Percentiles rank a stretch among this genome's conserved stretches.
phyloP scores from a whole-genome alignment of 2,329 filamentous ascomycete genomes.

The Dactylellina parvicollis region DNA sequence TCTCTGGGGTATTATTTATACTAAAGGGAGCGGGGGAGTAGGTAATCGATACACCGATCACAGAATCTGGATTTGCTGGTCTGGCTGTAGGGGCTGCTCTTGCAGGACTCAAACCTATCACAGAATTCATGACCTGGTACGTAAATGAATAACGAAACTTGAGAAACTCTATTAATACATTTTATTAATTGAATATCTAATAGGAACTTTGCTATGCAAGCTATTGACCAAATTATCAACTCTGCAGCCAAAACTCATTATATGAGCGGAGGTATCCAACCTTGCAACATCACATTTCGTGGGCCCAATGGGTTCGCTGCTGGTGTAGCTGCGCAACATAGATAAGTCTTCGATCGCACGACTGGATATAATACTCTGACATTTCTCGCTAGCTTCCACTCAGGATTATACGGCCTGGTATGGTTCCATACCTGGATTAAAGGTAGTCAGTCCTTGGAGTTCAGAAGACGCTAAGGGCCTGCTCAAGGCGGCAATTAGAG shows the following conservation, averaged over 20 bases:
- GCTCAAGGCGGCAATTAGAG: constrained; percentile 95
- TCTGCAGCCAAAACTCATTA: constrained; percentile 98
- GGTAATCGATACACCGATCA: constrained; percentile 98
- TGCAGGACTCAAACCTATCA: constrained; percentile 87
- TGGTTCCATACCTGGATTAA: constrained; percentile 94
- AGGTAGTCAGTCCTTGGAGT: constrained; percentile 96
- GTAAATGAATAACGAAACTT: not conserved
- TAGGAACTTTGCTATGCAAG: constrained; percentile 97
- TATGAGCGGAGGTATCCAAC: constrained; percentile 99
- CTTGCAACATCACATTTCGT: constrained; percentile 99
- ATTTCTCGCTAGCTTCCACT: constrained; percentile 19
- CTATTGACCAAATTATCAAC: constrained; percentile 99
- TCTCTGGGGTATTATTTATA: not conserved
- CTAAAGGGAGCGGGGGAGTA: not conserved
- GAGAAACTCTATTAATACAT: not conserved
- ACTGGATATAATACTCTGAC: not conserved
- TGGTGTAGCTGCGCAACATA: constrained; percentile 92
- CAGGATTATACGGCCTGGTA: constrained; percentile 99
- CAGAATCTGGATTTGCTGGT: constrained; percentile 93
- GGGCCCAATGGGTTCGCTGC: constrained; percentile 97
- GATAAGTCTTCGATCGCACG: constrained; percentile 17
- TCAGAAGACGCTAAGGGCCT: constrained; percentile 98
- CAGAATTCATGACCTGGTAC: constrained; percentile 97
- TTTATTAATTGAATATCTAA: not conserved
- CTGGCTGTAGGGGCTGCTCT: constrained; percentile 93